Percentiles rank a stretch among this genome's conserved stretches.
These are phyloP conservation scores for Glaciozyma antarctica DNA, from an alignment of 768 basidiomycete genomes.

Conservation along the genomic window DNA sequence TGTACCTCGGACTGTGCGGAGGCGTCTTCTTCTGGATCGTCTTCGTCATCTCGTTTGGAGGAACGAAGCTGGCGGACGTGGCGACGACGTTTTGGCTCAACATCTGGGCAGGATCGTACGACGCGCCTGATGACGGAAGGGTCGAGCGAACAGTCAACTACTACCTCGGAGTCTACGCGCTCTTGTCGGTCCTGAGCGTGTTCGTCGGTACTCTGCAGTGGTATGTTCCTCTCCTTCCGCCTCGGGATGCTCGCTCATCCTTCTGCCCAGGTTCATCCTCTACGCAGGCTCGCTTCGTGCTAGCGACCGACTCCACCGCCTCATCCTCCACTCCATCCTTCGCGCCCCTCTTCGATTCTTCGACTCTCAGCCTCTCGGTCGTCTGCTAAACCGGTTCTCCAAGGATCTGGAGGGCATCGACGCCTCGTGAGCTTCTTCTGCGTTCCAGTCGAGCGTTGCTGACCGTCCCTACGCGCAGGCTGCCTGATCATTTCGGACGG, in stretches of 20 bases:
- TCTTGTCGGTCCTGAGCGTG: constrained; percentile 27
- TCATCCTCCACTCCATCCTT: constrained; percentile 29
- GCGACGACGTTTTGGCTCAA: constrained; percentile 32
- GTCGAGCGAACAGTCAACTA: constrained; percentile 16
- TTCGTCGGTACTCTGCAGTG: constrained; percentile 28
- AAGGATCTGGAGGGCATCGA: constrained; percentile 29
- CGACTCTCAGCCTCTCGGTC: constrained; percentile 33
- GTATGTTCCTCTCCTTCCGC: constrained; percentile 1
- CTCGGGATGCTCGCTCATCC: neutral
- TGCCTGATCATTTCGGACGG: constrained; percentile 32
- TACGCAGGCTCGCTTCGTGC: constrained; percentile 32
- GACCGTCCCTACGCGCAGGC: neutral
- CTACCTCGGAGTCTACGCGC: constrained; percentile 33
- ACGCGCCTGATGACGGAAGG: neutral
- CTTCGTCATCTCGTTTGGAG: constrained; percentile 29
- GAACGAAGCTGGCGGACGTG: constrained; percentile 26
- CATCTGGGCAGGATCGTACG: constrained; percentile 26
- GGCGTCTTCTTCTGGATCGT: constrained; percentile 29
- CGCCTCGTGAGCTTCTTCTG: neutral
- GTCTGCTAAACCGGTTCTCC: constrained; percentile 4
- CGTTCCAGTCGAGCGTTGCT: neutral
- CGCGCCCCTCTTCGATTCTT: constrained; percentile 35
- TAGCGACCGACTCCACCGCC: constrained; percentile 20
- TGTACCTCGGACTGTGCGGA: constrained; percentile 30
- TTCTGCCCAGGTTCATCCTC: constrained; percentile 25